Evolutionary conservation across 805 yeast species (phyloP).

Genomic region (Kuraishia piskuri): DNA sequence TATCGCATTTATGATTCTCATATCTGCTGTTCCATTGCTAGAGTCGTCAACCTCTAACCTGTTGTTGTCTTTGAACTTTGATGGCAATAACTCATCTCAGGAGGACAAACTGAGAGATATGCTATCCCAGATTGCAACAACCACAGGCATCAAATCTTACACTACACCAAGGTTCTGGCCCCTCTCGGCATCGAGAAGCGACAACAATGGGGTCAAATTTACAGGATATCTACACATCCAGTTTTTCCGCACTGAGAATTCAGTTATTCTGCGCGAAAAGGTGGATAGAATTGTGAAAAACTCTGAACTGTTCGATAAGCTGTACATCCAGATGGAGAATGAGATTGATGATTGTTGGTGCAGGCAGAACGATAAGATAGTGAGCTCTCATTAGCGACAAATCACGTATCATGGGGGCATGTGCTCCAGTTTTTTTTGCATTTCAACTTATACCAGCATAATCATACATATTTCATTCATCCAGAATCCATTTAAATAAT

Average conservation of each 20-base stretch:
- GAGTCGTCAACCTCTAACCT: constrained; percentile 72
- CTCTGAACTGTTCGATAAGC: constrained; percentile 13
- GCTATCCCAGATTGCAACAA: constrained; percentile 55
- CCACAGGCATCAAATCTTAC: constrained; percentile 78
- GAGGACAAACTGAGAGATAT: constrained; percentile 58
- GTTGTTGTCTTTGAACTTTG: constrained; percentile 48
- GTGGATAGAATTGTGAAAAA: constrained; percentile 18
- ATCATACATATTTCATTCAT: not conserved
- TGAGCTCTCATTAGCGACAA: not conserved
- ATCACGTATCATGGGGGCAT: no score
- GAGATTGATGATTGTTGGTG: constrained; percentile 33
- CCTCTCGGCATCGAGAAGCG: constrained; percentile 20
- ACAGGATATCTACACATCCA: constrained; percentile 84
- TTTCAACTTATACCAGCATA: not conserved
- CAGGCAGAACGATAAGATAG: constrained; percentile 7
- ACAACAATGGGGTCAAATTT: constrained; percentile 27
- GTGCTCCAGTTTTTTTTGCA: not conserved
- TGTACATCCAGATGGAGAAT: constrained; percentile 25
- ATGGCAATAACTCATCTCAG: constrained; percentile 18
- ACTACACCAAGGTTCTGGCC: constrained; percentile 94
- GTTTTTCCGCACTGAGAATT: constrained; percentile 31
- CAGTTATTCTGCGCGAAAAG: constrained; percentile 16
- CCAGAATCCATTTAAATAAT: not conserved
- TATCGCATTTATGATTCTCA: constrained; percentile 72
- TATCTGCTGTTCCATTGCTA: constrained; percentile 78